A percentile compares a stretch with the other conserved stretches of the same genome.
Evolutionary conservation across 1,139 yeast species (phyloP).

Genomic region (Debaryomyces singareniensis): DNA sequence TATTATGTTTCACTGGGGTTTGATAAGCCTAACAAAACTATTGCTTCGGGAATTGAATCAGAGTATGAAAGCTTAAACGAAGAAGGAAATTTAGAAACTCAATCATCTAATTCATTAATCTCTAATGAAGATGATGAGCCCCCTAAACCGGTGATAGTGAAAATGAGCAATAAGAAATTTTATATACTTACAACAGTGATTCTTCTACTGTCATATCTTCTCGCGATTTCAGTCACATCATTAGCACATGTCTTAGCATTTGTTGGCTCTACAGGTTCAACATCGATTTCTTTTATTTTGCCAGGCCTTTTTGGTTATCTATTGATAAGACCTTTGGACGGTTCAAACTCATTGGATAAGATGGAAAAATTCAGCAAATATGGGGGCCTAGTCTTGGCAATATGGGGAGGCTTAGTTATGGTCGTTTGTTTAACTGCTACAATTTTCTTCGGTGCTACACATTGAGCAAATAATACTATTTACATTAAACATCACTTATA

Average conservation of each 20-base stretch:
- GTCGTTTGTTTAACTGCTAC: slow-evolving; percentile 73
- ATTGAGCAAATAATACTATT: slow-evolving; percentile 12
- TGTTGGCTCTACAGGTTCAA: slow-evolving; percentile 94
- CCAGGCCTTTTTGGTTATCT: slow-evolving; percentile 88
- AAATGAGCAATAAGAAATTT: slow-evolving; percentile 47
- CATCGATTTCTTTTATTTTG: slow-evolving; percentile 84
- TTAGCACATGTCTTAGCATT: slow-evolving; percentile 83
- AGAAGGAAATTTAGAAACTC: slow-evolving; percentile 5
- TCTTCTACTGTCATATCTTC: slow-evolving; percentile 54
- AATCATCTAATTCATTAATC: slow-evolving; percentile 27
- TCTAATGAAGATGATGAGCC: slow-evolving; percentile 45
- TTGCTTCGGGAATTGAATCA: slow-evolving; percentile 9
- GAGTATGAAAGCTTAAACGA: slow-evolving; percentile 18
- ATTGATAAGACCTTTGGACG: slow-evolving; percentile 44
- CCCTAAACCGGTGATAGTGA: slow-evolving; percentile 46
- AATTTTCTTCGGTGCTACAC: slow-evolving; percentile 54
- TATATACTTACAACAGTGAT: slow-evolving; percentile 61
- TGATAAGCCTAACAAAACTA: slow-evolving; percentile 22
- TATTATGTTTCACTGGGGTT: slow-evolving; percentile 43
- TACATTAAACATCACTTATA: not conserved
- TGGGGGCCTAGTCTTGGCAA: slow-evolving; percentile 53
- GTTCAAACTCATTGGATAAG: slow-evolving; percentile 27
- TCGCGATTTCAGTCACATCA: slow-evolving; percentile 75
- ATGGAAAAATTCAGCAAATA: slow-evolving; percentile 43
- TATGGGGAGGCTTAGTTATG: slow-evolving; percentile 80